A percentile compares a stretch with the other conserved stretches of the same genome.
Evolutionary conservation across 2,329 filamentous ascomycete genomes (phyloP).

Genomic region (Aspergillus piperis): DNA sequence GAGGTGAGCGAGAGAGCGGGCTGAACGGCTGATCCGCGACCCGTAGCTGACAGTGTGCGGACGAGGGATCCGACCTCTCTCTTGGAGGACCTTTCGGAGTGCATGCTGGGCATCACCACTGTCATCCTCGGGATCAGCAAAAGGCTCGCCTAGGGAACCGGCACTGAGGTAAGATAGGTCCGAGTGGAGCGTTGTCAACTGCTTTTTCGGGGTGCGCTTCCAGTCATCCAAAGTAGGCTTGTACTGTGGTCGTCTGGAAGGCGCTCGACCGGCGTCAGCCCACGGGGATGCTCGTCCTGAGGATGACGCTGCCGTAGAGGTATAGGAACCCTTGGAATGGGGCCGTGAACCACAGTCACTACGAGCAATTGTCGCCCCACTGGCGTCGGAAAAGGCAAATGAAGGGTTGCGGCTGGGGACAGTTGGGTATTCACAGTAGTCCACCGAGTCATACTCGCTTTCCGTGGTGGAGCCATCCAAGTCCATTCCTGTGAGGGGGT

Average conservation of each 20-base stretch:
- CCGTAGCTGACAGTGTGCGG: constrained; percentile 34
- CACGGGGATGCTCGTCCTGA: constrained; percentile 47
- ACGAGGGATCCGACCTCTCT: constrained; percentile 29
- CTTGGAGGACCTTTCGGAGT: constrained; percentile 48
- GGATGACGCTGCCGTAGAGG: constrained; percentile 44
- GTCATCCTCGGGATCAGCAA: constrained; percentile 33
- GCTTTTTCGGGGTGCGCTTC: constrained; percentile 38
- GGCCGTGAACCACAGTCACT: constrained; percentile 42
- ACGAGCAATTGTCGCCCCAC: constrained; percentile 31
- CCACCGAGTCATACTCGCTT: constrained; percentile 44
- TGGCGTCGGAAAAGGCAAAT: constrained; percentile 40
- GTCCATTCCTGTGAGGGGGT: constrained; percentile 41
- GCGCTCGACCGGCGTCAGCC: constrained; percentile 36
- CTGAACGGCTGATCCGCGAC: constrained; percentile 31
- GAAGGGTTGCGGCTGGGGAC: constrained; percentile 42
- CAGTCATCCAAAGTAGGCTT: constrained; percentile 28
- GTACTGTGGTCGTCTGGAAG: constrained; percentile 27
- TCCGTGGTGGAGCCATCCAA: constrained; percentile 47
- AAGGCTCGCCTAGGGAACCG: constrained; percentile 28
- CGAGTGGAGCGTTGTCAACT: constrained; percentile 33
- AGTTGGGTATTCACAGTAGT: constrained; percentile 43
- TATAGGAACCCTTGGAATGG: constrained; percentile 48
- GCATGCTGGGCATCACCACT: constrained; percentile 50
- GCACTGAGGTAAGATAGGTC: constrained; percentile 36
- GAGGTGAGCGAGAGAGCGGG: constrained; percentile 38